phyloP scores from a whole-genome alignment of 768 basidiomycete genomes.

The Strobilomyces confusus region DNA sequence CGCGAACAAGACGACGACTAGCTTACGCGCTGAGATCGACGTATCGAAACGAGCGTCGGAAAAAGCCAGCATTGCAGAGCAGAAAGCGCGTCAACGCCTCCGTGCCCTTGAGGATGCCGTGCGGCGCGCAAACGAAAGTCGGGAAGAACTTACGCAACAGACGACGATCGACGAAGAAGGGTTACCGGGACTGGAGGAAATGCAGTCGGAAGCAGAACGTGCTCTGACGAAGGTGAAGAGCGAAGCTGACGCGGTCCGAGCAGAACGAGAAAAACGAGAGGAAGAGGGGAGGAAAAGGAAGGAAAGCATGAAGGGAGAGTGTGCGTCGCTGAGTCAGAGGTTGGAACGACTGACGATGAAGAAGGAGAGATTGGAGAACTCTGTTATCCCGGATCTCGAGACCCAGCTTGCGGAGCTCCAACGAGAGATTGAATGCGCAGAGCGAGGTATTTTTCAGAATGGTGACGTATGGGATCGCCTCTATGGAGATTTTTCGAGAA shows the following conservation, averaged over 20 bases:
- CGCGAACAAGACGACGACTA: slow-evolving; percentile 77
- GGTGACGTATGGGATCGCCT: slow-evolving; percentile 15
- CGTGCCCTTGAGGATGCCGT: slow-evolving; percentile 86
- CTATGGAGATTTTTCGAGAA: slow-evolving; percentile 12
- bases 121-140: slow-evolving; percentile 65
- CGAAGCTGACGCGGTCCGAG: slow-evolving; percentile 44
- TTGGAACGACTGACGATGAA: slow-evolving; percentile 65
- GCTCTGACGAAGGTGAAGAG: slow-evolving; percentile 37
- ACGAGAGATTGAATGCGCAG: slow-evolving; percentile 49
- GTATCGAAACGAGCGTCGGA: slow-evolving; percentile 79
- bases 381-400: slow-evolving; percentile 62
- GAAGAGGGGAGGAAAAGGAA: slow-evolving; percentile 49
- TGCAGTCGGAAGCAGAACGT: slow-evolving; percentile 39
- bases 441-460: slow-evolving; percentile 25
- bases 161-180: slow-evolving; percentile 37
- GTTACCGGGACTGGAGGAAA: slow-evolving; percentile 38
- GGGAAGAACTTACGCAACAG: slow-evolving; percentile 42
- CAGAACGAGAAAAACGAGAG: slow-evolving; percentile 45
- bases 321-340: slow-evolving; percentile 50
- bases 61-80: slow-evolving; percentile 69
- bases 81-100: slow-evolving; percentile 80
- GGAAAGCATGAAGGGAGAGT: slow-evolving; percentile 56
- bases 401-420: slow-evolving; percentile 57
- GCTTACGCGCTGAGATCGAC: slow-evolving; percentile 81
- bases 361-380: slow-evolving; percentile 61